Evolutionary conservation across 352 stramenopile genomes (phyloP), one percentile per base, ranked within the genome.

Genomic region (Globisporangium okanoganense): DNA sequence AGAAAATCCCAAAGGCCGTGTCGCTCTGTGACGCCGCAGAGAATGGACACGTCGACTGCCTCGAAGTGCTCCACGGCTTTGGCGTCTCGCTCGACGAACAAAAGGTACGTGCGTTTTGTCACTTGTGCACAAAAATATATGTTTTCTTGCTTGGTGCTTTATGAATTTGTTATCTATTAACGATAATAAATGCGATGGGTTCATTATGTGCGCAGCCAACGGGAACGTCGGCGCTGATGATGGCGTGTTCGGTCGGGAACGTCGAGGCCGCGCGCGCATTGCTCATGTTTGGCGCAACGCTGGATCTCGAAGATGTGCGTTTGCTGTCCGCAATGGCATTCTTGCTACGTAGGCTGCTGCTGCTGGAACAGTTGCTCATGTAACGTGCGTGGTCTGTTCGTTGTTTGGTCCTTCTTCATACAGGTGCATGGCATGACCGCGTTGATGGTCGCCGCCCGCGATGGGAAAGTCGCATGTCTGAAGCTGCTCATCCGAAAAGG

Each of bases 341-440:
- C 4, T 14, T 41, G 13, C 36, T 41, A n/a, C n/a, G n/a, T n/a
- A n/a, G n/a, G n/a, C n/a, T n/a, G n/a, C n/a, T n/a, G n/a, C n/a
- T n/a, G n/a, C n/a, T n/a, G n/a, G n/a, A n/a, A n/a, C n/a, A n/a
- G n/a, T n/a, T n/a, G n/a, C n/a, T n/a, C n/a, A n/a, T n/a, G n/a
- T n/a, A n/a, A n/a, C n/a, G n/a, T n/a, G n/a, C n/a, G n/a, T 55
- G 48, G 40, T 18, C n/a, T 55, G 4, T n/a, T 24, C 22, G 20
- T 25, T 31, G 10, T 25, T 29, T 12, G 9, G 27, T 12, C 1
- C 13, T 47, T n/a, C 18, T 8, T 31, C n/a, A n/a, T n/a, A n/a
- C n/a, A 94, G 85, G 83, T 95, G 10, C 85, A 95, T 25, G 83
- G 83, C 29, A 79, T 91, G 58, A 93, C 85, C 2, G 85, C 85